These are phyloP conservation scores for Picochlorum costavermella DNA, from an alignment of 139 green algal species.

Conservation along the genomic window DNA sequence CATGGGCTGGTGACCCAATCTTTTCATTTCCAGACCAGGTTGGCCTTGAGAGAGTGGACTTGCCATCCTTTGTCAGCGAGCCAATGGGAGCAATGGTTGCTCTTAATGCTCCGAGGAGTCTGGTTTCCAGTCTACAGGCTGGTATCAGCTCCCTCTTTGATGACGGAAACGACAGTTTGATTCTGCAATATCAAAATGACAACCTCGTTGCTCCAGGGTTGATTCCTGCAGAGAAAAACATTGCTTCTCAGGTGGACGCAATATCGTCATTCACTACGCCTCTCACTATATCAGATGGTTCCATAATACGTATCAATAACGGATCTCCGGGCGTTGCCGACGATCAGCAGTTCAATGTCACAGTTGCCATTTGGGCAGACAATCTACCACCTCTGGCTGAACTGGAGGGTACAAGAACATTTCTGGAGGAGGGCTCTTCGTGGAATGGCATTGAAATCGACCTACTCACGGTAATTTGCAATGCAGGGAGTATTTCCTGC, in stretches of 20 bases:
- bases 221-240: neutral
- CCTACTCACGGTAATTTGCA: neutral
- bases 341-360: neutral
- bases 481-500: neutral
- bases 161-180: neutral
- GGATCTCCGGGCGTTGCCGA: neutral
- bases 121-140: neutral
- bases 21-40: neutral
- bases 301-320: neutral
- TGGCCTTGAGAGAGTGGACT: neutral
- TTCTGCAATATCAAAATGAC: neutral
- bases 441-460: slow-evolving; percentile 1
- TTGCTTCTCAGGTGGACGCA: neutral
- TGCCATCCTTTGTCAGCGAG: neutral
- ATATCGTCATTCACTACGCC: neutral
- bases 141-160: neutral
- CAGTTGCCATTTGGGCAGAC: neutral
- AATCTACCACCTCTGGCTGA: neutral
- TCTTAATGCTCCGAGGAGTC: neutral
- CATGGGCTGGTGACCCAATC: neutral
- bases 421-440: neutral
- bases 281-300: neutral
- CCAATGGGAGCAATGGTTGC: neutral
- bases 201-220: neutral
- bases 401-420: neutral